phyloP scores from a whole-genome alignment of 2,329 filamentous ascomycete species.

The Fusarium avenaceum region DNA sequence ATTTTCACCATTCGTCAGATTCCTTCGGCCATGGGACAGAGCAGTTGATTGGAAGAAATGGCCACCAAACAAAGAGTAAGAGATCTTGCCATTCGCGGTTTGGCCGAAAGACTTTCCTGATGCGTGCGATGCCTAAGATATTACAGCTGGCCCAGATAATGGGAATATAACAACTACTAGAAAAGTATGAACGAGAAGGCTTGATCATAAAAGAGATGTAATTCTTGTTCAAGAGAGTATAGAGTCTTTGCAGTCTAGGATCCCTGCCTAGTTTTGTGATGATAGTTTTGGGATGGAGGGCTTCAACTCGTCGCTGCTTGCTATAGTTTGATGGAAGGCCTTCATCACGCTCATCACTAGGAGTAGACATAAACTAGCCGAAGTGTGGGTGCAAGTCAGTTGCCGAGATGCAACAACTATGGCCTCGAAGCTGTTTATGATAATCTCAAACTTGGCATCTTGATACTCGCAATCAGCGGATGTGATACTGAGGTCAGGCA shows the following conservation, averaged over 20 bases:
- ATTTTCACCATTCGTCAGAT: not conserved
- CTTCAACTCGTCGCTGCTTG: not conserved
- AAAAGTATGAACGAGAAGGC: too few species aligned
- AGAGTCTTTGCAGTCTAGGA: not conserved
- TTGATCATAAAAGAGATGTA: not conserved
- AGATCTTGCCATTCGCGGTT: not conserved
- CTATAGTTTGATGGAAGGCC: fast-evolving
- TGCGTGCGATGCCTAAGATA: not conserved
- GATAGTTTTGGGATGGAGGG: not conserved
- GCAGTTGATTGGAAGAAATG: not conserved
- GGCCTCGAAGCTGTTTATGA: not conserved
- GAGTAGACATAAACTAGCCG: too few species aligned
- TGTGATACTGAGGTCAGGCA: too few species aligned
- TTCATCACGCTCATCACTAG: not conserved
- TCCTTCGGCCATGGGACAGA: not conserved
- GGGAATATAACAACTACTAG: too few species aligned
- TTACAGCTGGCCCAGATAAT: not conserved
- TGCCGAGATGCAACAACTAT: not conserved
- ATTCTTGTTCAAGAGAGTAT: not conserved
- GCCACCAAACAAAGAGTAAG: not conserved
- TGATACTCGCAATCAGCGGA: not conserved
- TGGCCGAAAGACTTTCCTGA: not conserved
- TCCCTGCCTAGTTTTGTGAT: not conserved
- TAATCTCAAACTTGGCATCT: not conserved
- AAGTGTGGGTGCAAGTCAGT: not conserved